Conservation (phyloP, 2,329 filamentous ascomycete species). For the Fusarium udum region DNA sequence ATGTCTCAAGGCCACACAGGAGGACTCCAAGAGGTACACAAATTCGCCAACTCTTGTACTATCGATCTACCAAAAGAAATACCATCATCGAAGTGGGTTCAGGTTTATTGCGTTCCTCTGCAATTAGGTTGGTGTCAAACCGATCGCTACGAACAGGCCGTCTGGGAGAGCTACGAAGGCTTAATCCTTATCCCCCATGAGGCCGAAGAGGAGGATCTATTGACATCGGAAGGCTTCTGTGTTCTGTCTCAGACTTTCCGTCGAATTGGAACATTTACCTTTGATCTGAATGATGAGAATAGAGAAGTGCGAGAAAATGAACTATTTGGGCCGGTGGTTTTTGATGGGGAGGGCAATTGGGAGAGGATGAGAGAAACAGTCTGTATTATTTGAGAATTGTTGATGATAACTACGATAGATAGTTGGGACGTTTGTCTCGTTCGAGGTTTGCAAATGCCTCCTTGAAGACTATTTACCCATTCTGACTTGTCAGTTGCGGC, state of each 20-base stretch:
- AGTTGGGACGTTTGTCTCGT: too few species aligned
- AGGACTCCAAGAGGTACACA: too few species aligned
- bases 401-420: not conserved
- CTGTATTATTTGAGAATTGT: not conserved
- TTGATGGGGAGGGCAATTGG: not conserved
- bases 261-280: not conserved
- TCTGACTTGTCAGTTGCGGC: not conserved
- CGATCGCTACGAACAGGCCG: not conserved
- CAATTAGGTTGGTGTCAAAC: not conserved
- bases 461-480: not conserved
- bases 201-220: fast-evolving
- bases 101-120: not conserved
- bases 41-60: not conserved
- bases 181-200: not conserved
- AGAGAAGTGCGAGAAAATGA: not conserved
- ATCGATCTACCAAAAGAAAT: not conserved
- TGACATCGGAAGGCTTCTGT: not conserved
- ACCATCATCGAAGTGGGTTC: not conserved
- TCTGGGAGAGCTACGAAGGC: slow-evolving; percentile 7
- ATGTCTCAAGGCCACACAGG: too few species aligned
- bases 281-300: not conserved
- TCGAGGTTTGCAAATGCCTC: not conserved
- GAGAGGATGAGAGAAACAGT: not conserved
- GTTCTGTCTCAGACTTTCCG: not conserved
- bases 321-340: not conserved